phyloP scores from a whole-genome alignment of 768 basidiomycete genomes.

The Boletus rex-veris region DNA sequence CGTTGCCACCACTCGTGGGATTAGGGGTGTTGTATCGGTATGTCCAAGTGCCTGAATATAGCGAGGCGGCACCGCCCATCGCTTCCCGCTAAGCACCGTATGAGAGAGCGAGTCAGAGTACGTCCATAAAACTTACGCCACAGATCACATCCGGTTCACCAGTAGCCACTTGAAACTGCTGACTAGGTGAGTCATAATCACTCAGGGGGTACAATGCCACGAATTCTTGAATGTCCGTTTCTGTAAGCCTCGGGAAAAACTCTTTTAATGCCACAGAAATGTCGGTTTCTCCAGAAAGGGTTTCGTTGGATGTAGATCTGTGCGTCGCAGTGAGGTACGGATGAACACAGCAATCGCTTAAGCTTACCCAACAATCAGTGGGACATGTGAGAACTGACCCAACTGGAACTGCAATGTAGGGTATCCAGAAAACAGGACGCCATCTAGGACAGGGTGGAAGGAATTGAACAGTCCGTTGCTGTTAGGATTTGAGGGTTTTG shows the following conservation, averaged over 20 bases:
- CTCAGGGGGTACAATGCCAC: conserved; percentile 41
- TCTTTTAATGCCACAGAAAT: conserved; percentile 33
- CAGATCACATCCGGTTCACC: conserved; percentile 51
- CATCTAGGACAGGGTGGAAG: conserved; percentile 57
- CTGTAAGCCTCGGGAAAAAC: conserved; percentile 46
- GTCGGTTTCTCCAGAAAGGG: conserved; percentile 41
- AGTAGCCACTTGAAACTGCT: conserved; percentile 44
- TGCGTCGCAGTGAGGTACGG: background rate
- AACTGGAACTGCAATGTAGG: conserved; percentile 45
- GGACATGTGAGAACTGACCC: conserved; percentile 48
- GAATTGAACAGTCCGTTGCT: conserved; percentile 42
- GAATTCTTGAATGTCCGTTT: conserved; percentile 37
- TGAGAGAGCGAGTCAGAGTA: background rate
- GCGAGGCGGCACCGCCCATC: conserved; percentile 41
- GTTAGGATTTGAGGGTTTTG: background rate
- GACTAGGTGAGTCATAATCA: conserved; percentile 40
- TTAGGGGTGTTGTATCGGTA: conserved; percentile 60
- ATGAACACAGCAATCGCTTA: background rate
- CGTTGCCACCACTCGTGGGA: conserved; percentile 36
- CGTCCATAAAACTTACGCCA: conserved; percentile 39
- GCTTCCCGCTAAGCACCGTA: conserved; percentile 37
- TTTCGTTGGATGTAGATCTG: conserved; percentile 60
- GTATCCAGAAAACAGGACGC: conserved; percentile 45
- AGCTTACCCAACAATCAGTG: conserved; percentile 56
- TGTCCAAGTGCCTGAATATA: conserved; percentile 40